Evolutionary conservation across 2,329 filamentous ascomycete genomes (phyloP), one percentile per base, ranked within the genome.

Genomic region (Fusarium luffae): DNA sequence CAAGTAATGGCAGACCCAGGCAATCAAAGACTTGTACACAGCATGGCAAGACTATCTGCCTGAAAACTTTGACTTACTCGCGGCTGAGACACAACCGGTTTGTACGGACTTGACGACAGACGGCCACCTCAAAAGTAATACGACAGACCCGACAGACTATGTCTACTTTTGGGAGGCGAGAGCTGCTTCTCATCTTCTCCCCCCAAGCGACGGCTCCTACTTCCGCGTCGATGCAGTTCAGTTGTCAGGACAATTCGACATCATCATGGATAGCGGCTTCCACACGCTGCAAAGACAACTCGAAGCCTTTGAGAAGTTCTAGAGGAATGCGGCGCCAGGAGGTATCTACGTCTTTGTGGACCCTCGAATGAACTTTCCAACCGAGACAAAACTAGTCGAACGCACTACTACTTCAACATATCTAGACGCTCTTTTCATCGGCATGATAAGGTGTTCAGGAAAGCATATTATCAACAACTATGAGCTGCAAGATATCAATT

Each of bases 211-310:
- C 47, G 47, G 19, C 16, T 49, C 28, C 18, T 49, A 49, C 12
- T 30, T 34, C 18, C 19, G n/a, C 4, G 19, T 37, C 21, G 47
- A 50, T 30, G 27, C 30, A 50, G 4, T 9, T 6, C 30, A 25
- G 16, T 37, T 50, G 30, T 21, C 12, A 18, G 47, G 21, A 9
- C 13, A 50, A 4, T 37, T 50, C 30, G 81, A 83, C 62, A 64
- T 83, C 34, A 79, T 83, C 43, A 73, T 83, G 42, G 80, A 82
- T 49, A 79, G 81, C 55, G 80, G 79, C 5, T 79, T 79, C 2
- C 79, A 82, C 51, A 75, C 59, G 5, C 80, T 82, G 78, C 62
- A 70, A 7, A 78, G 83, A 70, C 80, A 82, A 64, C 77, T 77
- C 25, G 75, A 70, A 2, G 79, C 75, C 5, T 59, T 83, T 3